Percentiles rank a stretch among this genome's conserved stretches.
phyloP scores from a whole-genome alignment of 352 stramenopile genomes.

The Phytophthora fragariae region DNA sequence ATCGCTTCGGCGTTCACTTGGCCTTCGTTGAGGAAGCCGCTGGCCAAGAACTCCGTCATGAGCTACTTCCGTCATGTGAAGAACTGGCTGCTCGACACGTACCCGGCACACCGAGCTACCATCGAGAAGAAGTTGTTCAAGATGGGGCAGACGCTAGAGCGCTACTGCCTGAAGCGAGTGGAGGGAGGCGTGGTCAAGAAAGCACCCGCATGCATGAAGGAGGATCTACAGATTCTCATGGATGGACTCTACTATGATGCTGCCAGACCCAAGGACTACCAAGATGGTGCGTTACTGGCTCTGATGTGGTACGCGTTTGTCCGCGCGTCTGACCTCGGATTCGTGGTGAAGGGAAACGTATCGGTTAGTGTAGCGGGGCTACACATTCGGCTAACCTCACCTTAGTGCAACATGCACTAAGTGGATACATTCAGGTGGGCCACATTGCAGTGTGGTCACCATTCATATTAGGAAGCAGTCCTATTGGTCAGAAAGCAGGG shows the following conservation, averaged over 20 bases:
- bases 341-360: too few species aligned
- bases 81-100: constrained; percentile 27
- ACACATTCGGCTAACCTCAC: too few species aligned
- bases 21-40: not conserved
- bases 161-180: constrained; percentile 20
- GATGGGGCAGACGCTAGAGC: constrained; percentile 16
- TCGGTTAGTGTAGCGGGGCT: too few species aligned
- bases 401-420: too few species aligned
- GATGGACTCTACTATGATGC: constrained; percentile 14
- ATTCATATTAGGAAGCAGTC: too few species aligned
- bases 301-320: too few species aligned
- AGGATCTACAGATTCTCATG: constrained; percentile 22
- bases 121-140: constrained; percentile 28
- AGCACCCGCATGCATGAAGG: too few species aligned
- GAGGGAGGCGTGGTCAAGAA: not conserved
- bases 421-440: too few species aligned
- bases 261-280: constrained; percentile 10
- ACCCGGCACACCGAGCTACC: not conserved
- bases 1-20: constrained; percentile 8
- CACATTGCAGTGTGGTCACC: too few species aligned
- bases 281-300: constrained; percentile 22
- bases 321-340: too few species aligned
- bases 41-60: constrained; percentile 20
- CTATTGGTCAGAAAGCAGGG: too few species aligned
- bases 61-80: constrained; percentile 28